Percentiles rank a stretch among this genome's conserved stretches.
phyloP scores from a whole-genome alignment of 306 rosid genomes.

The Crotalaria pallida region DNA sequence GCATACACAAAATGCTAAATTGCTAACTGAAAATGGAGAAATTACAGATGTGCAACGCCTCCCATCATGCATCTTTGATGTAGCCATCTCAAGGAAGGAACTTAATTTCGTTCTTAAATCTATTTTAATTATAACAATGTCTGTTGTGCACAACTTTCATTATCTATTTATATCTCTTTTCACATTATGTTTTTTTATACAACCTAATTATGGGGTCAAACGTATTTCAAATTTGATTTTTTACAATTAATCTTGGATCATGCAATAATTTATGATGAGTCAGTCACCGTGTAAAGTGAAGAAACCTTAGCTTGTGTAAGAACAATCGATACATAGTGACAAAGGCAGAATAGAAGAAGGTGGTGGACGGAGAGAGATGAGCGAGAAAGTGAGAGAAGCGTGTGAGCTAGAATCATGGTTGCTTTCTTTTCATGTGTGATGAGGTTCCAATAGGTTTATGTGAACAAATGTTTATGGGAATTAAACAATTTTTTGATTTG shows the following conservation, averaged over 20 bases:
- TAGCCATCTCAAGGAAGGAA: neutral
- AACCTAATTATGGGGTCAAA: neutral
- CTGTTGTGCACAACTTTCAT: neutral
- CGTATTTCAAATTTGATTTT: neutral
- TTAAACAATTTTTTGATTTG: conserved; percentile 41
- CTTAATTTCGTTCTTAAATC: too few species aligned
- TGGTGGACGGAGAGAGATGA: conserved; percentile 28
- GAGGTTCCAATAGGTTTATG: neutral
- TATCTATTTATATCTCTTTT: neutral
- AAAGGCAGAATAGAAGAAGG: conserved; percentile 10
- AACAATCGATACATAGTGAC: neutral
- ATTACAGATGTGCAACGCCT: neutral
- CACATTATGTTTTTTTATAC: neutral
- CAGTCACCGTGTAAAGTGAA: neutral
- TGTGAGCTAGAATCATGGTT: conserved; percentile 43
- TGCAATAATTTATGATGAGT: too few species aligned
- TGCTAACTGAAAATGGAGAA: neutral
- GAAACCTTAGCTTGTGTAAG: too few species aligned
- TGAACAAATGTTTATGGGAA: conserved; percentile 21
- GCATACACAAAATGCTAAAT: neutral
- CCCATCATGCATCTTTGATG: neutral
- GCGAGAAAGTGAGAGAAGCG: conserved; percentile 45
- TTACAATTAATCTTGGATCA: neutral
- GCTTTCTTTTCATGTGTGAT: conserved; percentile 17
- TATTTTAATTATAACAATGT: neutral